Conservation (phyloP, 2,329 filamentous ascomycete genomes). For the Didymosphaeria variabile region DNA sequence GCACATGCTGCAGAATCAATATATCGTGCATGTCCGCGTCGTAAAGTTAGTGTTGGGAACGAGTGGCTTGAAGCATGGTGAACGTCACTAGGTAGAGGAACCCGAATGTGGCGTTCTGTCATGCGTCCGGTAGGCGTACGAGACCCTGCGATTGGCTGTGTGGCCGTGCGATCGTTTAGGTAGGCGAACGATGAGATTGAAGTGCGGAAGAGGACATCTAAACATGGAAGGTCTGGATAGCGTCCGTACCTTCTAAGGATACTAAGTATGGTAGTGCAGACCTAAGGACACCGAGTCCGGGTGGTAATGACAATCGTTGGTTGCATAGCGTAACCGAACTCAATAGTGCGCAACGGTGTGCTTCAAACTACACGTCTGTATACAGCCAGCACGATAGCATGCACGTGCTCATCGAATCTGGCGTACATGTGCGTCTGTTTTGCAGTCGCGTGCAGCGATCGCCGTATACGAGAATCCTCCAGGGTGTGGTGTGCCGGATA, state of each 20-base stretch:
- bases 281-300: neutral
- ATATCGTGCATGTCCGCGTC: conserved; percentile 9
- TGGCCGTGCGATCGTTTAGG: neutral
- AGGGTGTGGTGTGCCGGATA: neutral
- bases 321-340: neutral
- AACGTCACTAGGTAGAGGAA: conserved; percentile 5
- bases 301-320: neutral
- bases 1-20: conserved; percentile 9
- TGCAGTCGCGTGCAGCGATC: conserved; percentile 1
- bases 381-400: neutral
- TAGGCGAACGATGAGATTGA: conserved; percentile 5
- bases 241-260: neutral
- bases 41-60: neutral
- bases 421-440: neutral
- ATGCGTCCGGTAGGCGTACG: conserved; percentile 1
- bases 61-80: neutral
- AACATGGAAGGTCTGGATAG: neutral
- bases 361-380: neutral
- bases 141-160: conserved; percentile 1
- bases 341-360: conserved; percentile 1
- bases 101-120: conserved; percentile 14
- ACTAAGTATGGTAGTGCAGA: neutral
- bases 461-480: neutral
- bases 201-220: neutral
- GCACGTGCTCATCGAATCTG: neutral